A percentile compares a stretch with the other conserved stretches of the same genome.
These are phyloP conservation scores for Nidula niveotomentosa DNA, from an alignment of 1,284 basidiomycete genomes.

Conservation along the genomic window DNA sequence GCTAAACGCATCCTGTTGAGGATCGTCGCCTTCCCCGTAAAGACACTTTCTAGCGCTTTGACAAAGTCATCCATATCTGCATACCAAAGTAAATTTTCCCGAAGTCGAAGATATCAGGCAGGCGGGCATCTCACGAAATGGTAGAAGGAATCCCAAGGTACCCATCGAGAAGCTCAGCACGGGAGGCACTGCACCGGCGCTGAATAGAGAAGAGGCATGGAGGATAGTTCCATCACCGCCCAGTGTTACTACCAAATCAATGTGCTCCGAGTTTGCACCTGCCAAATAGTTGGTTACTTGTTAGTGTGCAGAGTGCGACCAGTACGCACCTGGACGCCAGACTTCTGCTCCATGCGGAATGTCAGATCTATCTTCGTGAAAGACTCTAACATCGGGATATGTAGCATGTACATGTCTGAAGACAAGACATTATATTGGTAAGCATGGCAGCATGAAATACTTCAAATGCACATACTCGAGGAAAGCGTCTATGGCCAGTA, in stretches of 20 bases:
- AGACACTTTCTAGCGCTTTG: slow-evolving; percentile 77
- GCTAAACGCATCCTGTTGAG: slow-evolving; percentile 86
- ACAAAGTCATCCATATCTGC: slow-evolving; percentile 82
- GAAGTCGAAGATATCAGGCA: background rate
- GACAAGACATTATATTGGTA: background rate
- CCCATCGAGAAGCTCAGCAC: slow-evolving; percentile 97
- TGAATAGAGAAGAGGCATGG: slow-evolving; percentile 92
- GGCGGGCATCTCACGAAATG: slow-evolving; percentile 73
- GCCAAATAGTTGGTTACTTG: slow-evolving; percentile 11
- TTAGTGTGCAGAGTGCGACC: background rate
- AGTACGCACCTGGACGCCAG: slow-evolving; percentile 55
- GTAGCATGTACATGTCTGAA: slow-evolving; percentile 59
- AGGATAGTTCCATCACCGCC: slow-evolving; percentile 97
- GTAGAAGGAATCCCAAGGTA: slow-evolving; percentile 90
- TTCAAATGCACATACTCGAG: slow-evolving; percentile 46
- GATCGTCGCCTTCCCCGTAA: slow-evolving; percentile 74
- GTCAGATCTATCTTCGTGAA: slow-evolving; percentile 71
- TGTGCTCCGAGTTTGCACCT: slow-evolving; percentile 53
- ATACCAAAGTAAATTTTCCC: slow-evolving; percentile 8
- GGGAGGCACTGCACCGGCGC: slow-evolving; percentile 86
- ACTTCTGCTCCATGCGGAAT: slow-evolving; percentile 64
- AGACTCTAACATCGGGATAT: slow-evolving; percentile 75
- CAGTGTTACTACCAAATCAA: slow-evolving; percentile 89
- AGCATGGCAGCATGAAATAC: slow-evolving; percentile 1
- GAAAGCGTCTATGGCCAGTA: slow-evolving; percentile 71